These are phyloP conservation scores for Aspergillus tamarii DNA, from an alignment of 2,329 filamentous ascomycete genomes.

Conservation along the genomic window DNA sequence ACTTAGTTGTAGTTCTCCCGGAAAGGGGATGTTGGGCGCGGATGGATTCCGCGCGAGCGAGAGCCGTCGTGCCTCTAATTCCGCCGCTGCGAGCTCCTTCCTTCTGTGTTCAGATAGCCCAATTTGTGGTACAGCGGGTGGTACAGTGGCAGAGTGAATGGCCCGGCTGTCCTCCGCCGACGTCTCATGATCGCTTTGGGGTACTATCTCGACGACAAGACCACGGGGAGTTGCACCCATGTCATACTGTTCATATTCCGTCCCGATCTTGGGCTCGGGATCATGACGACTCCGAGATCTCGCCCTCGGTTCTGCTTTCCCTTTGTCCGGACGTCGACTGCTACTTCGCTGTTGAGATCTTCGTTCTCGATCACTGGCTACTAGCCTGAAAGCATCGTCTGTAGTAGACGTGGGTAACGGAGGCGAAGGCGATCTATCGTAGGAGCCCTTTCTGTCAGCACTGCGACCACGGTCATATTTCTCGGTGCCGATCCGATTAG, in stretches of 20 bases:
- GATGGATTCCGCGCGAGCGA: slow-evolving; percentile 81
- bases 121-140: slow-evolving; percentile 26
- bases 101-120: slow-evolving; percentile 66
- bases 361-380: slow-evolving; percentile 49
- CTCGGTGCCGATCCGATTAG: slow-evolving; percentile 39
- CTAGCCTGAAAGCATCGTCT: slow-evolving; percentile 60
- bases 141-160: slow-evolving; percentile 24
- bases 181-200: slow-evolving; percentile 5
- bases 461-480: slow-evolving; percentile 60
- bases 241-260: slow-evolving; percentile 15
- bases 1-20: slow-evolving; percentile 55
- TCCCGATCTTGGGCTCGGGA: slow-evolving; percentile 25
- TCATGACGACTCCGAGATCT: slow-evolving; percentile 41
- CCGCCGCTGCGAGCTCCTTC: slow-evolving; percentile 76
- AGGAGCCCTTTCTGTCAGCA: slow-evolving; percentile 61
- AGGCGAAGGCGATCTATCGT: slow-evolving; percentile 73
- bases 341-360: slow-evolving; percentile 56
- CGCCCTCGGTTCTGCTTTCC: slow-evolving; percentile 37
- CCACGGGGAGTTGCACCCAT: slow-evolving; percentile 14
- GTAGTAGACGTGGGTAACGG: slow-evolving; percentile 74
- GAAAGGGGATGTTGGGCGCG: slow-evolving; percentile 78
- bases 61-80: slow-evolving; percentile 84
- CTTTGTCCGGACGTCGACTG: slow-evolving; percentile 52
- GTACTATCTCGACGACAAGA: slow-evolving; percentile 10
- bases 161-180: slow-evolving; percentile 28